These are phyloP conservation scores for Ceriops zippeliana DNA, from an alignment of 345 rosid species.

Conservation along the genomic window DNA sequence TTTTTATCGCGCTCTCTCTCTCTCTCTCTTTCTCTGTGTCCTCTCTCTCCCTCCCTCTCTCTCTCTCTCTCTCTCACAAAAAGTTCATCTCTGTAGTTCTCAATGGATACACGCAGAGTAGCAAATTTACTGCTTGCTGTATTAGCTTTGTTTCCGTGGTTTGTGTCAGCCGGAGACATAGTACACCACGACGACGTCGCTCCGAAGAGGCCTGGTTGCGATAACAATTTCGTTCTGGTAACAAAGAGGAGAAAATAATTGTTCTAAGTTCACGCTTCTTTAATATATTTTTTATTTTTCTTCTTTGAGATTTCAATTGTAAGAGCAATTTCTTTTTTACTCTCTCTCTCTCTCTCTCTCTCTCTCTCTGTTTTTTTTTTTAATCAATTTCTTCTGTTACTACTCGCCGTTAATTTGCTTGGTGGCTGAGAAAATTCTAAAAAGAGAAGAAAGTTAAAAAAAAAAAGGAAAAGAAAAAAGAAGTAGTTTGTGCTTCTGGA, in stretches of 20 bases:
- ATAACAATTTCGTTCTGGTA: slow-evolving; percentile 89
- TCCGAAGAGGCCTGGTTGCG: slow-evolving; percentile 82
- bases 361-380: no score
- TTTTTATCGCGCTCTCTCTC: not conserved
- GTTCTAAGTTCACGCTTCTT: not conserved
- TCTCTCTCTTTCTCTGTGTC: slow-evolving; percentile 13
- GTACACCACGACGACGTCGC: slow-evolving; percentile 79
- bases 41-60: slow-evolving; percentile 11
- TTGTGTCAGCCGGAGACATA: slow-evolving; percentile 70
- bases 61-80: slow-evolving; percentile 3
- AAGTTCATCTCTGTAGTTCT: not conserved
- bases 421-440: not conserved
- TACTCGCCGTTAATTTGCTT: not conserved
- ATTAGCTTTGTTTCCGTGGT: slow-evolving; percentile 30
- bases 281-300: not conserved
- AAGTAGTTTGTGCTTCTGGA: not conserved
- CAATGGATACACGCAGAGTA: slow-evolving; percentile 15
- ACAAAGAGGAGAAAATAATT: not conserved
- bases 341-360: no score
- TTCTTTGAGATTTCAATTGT: not conserved
- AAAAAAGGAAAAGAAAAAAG: no score
- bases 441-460: no score
- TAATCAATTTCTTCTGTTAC: no score
- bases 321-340: no score
- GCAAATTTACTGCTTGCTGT: slow-evolving; percentile 18